phyloP scores from a whole-genome alignment of 2,329 filamentous ascomycete species.

The Hymenoscyphus scutula region DNA sequence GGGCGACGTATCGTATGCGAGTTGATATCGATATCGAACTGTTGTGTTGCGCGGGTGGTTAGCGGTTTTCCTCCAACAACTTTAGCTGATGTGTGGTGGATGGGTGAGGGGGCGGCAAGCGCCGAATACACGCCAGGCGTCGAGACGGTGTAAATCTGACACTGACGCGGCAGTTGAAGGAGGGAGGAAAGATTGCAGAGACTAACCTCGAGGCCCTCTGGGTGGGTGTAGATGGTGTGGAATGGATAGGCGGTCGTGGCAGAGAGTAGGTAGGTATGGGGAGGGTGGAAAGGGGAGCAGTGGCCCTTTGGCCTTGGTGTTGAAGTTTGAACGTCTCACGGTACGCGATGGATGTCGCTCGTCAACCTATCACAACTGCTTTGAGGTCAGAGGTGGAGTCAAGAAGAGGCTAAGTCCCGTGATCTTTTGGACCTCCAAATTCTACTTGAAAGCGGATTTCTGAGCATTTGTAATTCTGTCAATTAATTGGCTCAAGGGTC shows the following conservation, averaged over 20 bases:
- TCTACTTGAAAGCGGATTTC: neutral
- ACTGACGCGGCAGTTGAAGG: neutral
- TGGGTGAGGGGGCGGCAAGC: slow-evolving; percentile 10
- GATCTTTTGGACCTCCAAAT: neutral
- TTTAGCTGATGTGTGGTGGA: slow-evolving; percentile 16
- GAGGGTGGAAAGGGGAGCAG: neutral
- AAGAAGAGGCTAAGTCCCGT: slow-evolving; percentile 5
- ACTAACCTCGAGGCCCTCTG: neutral
- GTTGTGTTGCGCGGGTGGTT: slow-evolving; percentile 16
- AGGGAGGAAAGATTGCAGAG: neutral
- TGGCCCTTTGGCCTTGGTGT: neutral
- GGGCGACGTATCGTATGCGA: slow-evolving; percentile 6
- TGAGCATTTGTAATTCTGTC: too few relatives aligned
- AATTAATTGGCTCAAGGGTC: too few relatives aligned
- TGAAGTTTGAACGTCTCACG: slow-evolving; percentile 2
- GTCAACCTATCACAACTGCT: neutral
- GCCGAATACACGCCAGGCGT: slow-evolving; percentile 11
- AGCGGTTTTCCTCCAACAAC: slow-evolving; percentile 6
- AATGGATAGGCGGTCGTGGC: neutral
- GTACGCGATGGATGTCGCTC: slow-evolving; percentile 4
- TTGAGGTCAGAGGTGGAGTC: neutral
- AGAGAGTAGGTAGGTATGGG: too few relatives aligned
- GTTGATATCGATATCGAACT: slow-evolving; percentile 17
- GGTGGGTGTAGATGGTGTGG: neutral
- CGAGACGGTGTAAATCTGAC: neutral